Conservation (phyloP, 371 early-diverging fungal species). For the Paraphysoderma sedebokerense region DNA sequence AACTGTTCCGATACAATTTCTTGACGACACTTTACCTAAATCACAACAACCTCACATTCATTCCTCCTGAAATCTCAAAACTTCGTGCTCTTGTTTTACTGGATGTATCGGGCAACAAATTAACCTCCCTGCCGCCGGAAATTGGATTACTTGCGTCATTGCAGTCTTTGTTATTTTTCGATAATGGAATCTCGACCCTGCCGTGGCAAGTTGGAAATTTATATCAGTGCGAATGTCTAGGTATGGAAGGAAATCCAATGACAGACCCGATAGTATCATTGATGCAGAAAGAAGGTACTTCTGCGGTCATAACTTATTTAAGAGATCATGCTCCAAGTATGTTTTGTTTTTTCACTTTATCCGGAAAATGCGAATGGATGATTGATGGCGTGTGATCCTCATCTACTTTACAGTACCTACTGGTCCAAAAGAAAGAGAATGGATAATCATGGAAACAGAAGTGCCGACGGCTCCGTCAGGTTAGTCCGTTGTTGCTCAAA, state of each 20-base stretch:
- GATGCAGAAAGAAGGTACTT: constrained; percentile 73
- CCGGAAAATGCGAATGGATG: no score
- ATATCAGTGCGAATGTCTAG: constrained; percentile 79
- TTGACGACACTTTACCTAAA: constrained; percentile 81
- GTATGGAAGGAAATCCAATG: constrained; percentile 95
- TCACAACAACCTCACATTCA: constrained; percentile 69
- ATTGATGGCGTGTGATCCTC: background rate
- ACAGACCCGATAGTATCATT: constrained; percentile 56
- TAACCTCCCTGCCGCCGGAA: constrained; percentile 74
- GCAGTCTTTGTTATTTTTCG: constrained; percentile 75
- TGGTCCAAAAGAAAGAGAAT: constrained; percentile 81
- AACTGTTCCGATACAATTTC: constrained; percentile 63
- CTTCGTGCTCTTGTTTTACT: constrained; percentile 44
- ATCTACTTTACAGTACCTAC: constrained; percentile 32
- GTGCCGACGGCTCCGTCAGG: constrained; percentile 3
- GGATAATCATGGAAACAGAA: constrained; percentile 55
- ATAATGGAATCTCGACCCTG: constrained; percentile 74
- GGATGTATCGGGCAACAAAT: constrained; percentile 82
- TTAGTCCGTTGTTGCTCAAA: background rate
- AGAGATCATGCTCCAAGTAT: constrained; percentile 79
- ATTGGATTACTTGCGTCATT: constrained; percentile 71
- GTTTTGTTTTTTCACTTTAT: background rate
- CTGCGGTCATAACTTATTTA: constrained; percentile 70
- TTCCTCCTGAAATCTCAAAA: constrained; percentile 53
- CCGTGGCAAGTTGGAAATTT: constrained; percentile 89